phyloP scores from a whole-genome alignment of 768 basidiomycete species.

The Amanita rubescens region DNA sequence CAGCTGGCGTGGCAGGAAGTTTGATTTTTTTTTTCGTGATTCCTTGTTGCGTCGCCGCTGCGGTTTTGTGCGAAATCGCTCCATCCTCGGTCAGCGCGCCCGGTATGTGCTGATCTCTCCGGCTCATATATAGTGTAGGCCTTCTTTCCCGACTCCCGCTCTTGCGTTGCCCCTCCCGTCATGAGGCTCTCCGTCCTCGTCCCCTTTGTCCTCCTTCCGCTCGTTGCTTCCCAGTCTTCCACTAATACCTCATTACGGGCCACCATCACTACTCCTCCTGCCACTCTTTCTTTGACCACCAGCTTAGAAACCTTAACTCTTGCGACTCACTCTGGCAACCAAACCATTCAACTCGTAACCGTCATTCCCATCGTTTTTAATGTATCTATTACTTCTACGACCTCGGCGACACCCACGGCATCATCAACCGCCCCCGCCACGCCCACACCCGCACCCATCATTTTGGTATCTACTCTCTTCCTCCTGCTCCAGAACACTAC shows the following conservation, averaged over 20 bases:
- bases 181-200: slow-evolving; percentile 10
- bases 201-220: slow-evolving; percentile 10
- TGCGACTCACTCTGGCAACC: slow-evolving; percentile 42
- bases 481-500: slow-evolving; percentile 4
- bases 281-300: slow-evolving; percentile 51
- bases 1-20: not conserved
- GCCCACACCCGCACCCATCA: slow-evolving; percentile 34
- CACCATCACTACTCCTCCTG: slow-evolving; percentile 25
- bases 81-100: slow-evolving; percentile 2
- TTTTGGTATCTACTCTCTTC: slow-evolving; percentile 26
- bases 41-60: not conserved
- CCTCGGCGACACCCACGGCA: slow-evolving; percentile 30
- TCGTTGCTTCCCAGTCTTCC: slow-evolving; percentile 28
- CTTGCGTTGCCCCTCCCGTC: slow-evolving; percentile 9
- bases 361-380: slow-evolving; percentile 55
- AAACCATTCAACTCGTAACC: slow-evolving; percentile 42
- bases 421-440: slow-evolving; percentile 36
- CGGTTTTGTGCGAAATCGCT: not conserved
- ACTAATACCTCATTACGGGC: slow-evolving; percentile 10
- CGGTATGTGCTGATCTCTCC: slow-evolving; percentile 10
- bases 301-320: slow-evolving; percentile 37
- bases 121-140: slow-evolving; percentile 15
- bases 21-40: not conserved
- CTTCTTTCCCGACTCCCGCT: slow-evolving; percentile 13
- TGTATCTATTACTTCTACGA: slow-evolving; percentile 46